A percentile compares a stretch with the other conserved stretches of the same genome.
These are phyloP conservation scores for Dichotomopilus funicola DNA, from an alignment of 2,329 filamentous ascomycete genomes.

Conservation along the genomic window DNA sequence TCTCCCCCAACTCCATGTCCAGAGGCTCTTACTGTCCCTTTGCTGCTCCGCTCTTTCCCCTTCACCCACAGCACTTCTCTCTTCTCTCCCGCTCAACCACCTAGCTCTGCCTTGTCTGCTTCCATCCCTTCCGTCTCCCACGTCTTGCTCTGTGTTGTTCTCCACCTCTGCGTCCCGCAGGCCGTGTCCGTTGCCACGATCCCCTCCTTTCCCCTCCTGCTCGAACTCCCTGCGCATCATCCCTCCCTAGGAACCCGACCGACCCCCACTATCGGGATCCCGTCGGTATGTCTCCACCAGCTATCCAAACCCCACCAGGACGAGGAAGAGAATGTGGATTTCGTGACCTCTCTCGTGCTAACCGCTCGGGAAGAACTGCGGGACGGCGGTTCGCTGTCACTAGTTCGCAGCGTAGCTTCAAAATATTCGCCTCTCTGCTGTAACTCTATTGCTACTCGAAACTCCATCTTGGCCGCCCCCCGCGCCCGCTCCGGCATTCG, in stretches of 20 bases:
- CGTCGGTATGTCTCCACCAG: conserved; percentile 11
- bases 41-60: neutral
- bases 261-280: conserved; percentile 5
- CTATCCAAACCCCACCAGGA: conserved; percentile 8
- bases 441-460: neutral
- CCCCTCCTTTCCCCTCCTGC: neutral
- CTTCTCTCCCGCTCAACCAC: too few species aligned
- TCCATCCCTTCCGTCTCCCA: too few species aligned
- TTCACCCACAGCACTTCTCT: too few species aligned
- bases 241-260: conserved; percentile 3
- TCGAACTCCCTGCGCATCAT: neutral
- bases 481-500: neutral
- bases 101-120: too few species aligned
- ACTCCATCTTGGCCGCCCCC: neutral
- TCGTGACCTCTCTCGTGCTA: conserved; percentile 10
- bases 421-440: neutral
- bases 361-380: conserved; percentile 7
- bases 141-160: too few species aligned
- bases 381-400: neutral
- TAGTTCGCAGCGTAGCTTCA: neutral
- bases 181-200: neutral
- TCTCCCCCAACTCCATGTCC: neutral
- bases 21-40: neutral
- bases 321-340: neutral
- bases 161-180: neutral